These are phyloP conservation scores for Dispira simplex DNA, from an alignment of 192 early-diverging fungal genomes.

Conservation along the genomic window DNA sequence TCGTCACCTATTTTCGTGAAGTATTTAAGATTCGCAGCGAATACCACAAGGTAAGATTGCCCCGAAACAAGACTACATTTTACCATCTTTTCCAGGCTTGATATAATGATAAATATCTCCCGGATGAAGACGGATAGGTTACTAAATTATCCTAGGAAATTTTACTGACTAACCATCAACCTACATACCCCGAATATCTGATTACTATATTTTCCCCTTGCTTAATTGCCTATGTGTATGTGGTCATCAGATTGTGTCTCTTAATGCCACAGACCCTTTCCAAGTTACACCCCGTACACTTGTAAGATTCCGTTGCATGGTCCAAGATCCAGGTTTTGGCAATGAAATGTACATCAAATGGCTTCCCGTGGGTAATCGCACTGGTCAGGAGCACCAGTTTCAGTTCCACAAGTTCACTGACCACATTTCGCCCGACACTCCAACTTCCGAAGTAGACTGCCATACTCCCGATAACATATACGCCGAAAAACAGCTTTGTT, in stretches of 20 bases:
- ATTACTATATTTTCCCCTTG: neutral
- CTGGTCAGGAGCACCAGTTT: neutral
- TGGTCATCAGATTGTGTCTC: neutral
- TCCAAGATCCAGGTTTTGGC: slow-evolving; percentile 61
- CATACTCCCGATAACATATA: slow-evolving; percentile 23
- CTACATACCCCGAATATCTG: neutral
- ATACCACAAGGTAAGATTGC: neutral
- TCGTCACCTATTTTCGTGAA: neutral
- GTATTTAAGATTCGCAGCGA: neutral
- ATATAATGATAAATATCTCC: neutral
- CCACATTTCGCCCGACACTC: slow-evolving; percentile 17
- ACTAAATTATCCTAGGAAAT: neutral
- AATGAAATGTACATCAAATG: slow-evolving; percentile 29
- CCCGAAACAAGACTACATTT: neutral
- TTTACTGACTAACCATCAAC: neutral
- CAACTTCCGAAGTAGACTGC: neutral
- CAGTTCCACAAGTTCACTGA: slow-evolving; percentile 19
- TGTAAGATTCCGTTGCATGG: slow-evolving; percentile 65
- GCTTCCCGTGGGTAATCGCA: neutral
- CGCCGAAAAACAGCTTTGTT: slow-evolving; percentile 46
- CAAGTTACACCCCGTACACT: slow-evolving; percentile 15
- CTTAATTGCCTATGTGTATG: neutral
- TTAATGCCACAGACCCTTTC: neutral
- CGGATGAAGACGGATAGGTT: neutral
- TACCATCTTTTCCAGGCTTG: neutral